Percentiles rank a stretch among this genome's conserved stretches.
phyloP scores from a whole-genome alignment of 2,329 filamentous ascomycete genomes.

The Boeremia lycopersici region DNA sequence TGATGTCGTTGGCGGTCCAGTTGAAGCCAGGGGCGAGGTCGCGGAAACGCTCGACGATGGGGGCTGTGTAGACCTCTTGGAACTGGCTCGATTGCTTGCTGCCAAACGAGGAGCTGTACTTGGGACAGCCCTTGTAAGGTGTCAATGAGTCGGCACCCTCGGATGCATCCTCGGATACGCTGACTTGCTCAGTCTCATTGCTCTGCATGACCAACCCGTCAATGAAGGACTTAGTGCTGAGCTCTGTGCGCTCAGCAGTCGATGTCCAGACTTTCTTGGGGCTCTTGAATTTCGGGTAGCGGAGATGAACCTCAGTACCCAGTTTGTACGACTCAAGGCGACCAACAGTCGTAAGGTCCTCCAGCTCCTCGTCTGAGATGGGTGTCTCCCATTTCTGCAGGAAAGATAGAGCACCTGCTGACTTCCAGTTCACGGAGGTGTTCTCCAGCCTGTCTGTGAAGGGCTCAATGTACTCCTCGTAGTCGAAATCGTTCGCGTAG shows the following conservation, averaged over 20 bases:
- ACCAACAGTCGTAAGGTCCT: slow-evolving; percentile 67
- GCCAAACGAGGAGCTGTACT: slow-evolving; percentile 64
- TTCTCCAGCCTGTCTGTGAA: slow-evolving; percentile 64
- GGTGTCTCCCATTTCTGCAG: slow-evolving; percentile 63
- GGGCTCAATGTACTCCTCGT: slow-evolving; percentile 58
- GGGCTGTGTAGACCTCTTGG: slow-evolving; percentile 62
- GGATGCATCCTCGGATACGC: slow-evolving; percentile 62
- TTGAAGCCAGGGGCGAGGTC: slow-evolving; percentile 63
- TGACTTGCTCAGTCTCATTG: slow-evolving; percentile 60
- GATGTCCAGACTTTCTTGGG: slow-evolving; percentile 66
- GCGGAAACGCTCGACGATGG: slow-evolving; percentile 64
- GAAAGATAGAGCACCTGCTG: slow-evolving; percentile 62
- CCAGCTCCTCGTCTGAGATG: slow-evolving; percentile 61
- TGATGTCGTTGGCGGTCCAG: slow-evolving; percentile 66
- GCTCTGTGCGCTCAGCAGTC: slow-evolving; percentile 65
- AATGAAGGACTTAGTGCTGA: slow-evolving; percentile 64
- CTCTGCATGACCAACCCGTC: slow-evolving; percentile 61
- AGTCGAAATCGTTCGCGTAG: slow-evolving; percentile 60
- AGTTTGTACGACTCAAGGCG: slow-evolving; percentile 65
- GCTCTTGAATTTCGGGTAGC: slow-evolving; percentile 61
- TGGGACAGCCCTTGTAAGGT: slow-evolving; percentile 68
- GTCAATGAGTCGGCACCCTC: slow-evolving; percentile 66
- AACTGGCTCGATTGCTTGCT: slow-evolving; percentile 60
- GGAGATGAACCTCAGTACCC: slow-evolving; percentile 63
- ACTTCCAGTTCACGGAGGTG: slow-evolving; percentile 63